Conservation (phyloP, 2,329 filamentous ascomycete genomes). For the Fusarium sp. region DNA sequence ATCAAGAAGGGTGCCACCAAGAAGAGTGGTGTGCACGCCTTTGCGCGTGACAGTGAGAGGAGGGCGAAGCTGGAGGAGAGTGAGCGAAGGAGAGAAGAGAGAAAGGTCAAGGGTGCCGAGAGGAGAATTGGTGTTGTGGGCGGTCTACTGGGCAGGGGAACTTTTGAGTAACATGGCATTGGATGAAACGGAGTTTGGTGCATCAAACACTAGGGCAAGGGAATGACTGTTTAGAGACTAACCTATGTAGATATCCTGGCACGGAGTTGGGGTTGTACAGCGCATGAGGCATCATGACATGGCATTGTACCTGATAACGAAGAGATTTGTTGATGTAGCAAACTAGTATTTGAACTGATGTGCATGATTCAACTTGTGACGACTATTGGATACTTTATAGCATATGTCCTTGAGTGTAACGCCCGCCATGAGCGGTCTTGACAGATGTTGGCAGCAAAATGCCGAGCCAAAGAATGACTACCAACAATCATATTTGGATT, state of each 20-base stretch:
- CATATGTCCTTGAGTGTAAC: neutral
- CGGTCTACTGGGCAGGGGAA: slow-evolving; percentile 68
- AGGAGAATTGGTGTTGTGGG: slow-evolving; percentile 67
- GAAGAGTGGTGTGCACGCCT: slow-evolving; percentile 70
- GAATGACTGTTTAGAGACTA: slow-evolving; percentile 2
- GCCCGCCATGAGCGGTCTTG: too few relatives aligned
- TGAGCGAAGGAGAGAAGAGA: slow-evolving; percentile 69
- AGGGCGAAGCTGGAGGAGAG: slow-evolving; percentile 66
- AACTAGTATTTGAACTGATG: neutral
- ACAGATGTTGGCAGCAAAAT: neutral
- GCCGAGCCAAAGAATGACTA: neutral
- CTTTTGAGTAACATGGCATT: slow-evolving; percentile 50
- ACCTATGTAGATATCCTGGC: slow-evolving; percentile 3
- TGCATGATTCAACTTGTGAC: neutral
- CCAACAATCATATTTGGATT: neutral
- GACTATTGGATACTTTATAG: neutral
- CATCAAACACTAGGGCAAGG: neutral
- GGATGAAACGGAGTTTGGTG: slow-evolving; percentile 26
- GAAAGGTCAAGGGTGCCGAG: slow-evolving; percentile 68
- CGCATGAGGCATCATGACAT: slow-evolving; percentile 8
- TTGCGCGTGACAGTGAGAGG: slow-evolving; percentile 70
- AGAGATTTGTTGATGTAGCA: neutral
- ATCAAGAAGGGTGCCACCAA: slow-evolving; percentile 72
- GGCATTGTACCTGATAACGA: slow-evolving; percentile 12
- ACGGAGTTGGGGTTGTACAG: slow-evolving; percentile 32